phyloP scores from a whole-genome alignment of 805 yeast species.

The Lipomyces lipofer region DNA sequence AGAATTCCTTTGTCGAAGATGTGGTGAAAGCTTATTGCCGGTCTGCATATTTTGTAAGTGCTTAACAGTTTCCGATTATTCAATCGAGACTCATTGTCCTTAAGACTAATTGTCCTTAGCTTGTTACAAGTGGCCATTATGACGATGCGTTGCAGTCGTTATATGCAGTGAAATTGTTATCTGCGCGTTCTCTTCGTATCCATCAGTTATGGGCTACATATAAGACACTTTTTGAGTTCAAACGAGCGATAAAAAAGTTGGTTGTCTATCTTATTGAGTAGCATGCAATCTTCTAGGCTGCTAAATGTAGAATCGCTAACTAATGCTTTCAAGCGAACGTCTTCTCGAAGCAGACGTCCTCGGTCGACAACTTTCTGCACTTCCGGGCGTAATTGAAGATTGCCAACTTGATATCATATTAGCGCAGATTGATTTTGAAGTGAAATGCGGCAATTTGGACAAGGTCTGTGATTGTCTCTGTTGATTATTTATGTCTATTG shows the following conservation, averaged over 20 bases:
- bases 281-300: not conserved
- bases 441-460: constrained; percentile 3
- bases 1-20: constrained; percentile 7
- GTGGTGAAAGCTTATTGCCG: constrained; percentile 15
- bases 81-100: not conserved
- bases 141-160: constrained; percentile 5
- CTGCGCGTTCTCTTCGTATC: constrained; percentile 5
- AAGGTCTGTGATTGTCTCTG: not conserved
- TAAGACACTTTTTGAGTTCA: constrained; percentile 9
- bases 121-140: constrained; percentile 1
- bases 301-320: not conserved
- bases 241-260: constrained; percentile 13
- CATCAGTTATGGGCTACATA: constrained; percentile 14
- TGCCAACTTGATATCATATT: constrained; percentile 8
- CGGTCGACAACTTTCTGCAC: not conserved
- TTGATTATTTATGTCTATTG: not conserved
- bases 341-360: constrained; percentile 1
- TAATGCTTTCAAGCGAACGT: not conserved
- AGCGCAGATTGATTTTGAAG: constrained; percentile 11
- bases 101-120: not conserved
- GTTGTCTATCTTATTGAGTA: no score
- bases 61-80: not conserved
- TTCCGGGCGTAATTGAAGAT: constrained; percentile 4
- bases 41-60: constrained; percentile 5
- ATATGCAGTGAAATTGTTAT: not conserved